These are phyloP conservation scores for Garcia nutans DNA, from an alignment of 345 rosid genomes.

Conservation along the genomic window DNA sequence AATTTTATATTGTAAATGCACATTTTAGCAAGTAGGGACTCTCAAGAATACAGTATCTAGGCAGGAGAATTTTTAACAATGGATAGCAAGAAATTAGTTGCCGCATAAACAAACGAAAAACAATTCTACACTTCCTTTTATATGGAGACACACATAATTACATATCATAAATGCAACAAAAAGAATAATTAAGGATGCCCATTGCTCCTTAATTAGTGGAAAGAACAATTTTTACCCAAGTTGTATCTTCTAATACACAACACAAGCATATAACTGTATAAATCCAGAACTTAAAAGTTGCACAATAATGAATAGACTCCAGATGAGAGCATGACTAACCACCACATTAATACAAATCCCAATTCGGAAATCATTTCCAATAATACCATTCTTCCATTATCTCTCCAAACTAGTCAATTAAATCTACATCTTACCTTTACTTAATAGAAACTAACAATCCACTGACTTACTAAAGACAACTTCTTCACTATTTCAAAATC, in stretches of 20 bases:
- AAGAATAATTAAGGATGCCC: neutral
- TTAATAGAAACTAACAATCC: neutral
- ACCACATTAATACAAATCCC: neutral
- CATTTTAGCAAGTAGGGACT: neutral
- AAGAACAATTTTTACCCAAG: neutral
- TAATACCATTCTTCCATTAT: neutral
- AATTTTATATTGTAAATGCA: neutral
- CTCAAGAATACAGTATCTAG: neutral
- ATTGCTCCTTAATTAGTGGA: neutral
- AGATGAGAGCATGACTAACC: neutral
- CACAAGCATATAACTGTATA: neutral
- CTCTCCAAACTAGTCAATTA: neutral
- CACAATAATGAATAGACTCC: neutral
- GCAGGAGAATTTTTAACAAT: too few relatives aligned
- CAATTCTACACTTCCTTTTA: neutral
- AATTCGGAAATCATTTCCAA: neutral
- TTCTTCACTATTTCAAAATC: neutral
- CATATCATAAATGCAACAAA: neutral
- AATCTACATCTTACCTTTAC: conserved; percentile 6
- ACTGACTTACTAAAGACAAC: neutral
- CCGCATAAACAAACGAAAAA: neutral
- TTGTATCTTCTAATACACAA: neutral
- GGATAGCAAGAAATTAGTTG: too few relatives aligned
- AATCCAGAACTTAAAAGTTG: conserved; percentile 5
- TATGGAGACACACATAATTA: neutral